Evolutionary conservation across 2,329 filamentous ascomycete species (phyloP), one percentile per base, ranked within the genome.

Genomic region (Talaromyces sp.): DNA sequence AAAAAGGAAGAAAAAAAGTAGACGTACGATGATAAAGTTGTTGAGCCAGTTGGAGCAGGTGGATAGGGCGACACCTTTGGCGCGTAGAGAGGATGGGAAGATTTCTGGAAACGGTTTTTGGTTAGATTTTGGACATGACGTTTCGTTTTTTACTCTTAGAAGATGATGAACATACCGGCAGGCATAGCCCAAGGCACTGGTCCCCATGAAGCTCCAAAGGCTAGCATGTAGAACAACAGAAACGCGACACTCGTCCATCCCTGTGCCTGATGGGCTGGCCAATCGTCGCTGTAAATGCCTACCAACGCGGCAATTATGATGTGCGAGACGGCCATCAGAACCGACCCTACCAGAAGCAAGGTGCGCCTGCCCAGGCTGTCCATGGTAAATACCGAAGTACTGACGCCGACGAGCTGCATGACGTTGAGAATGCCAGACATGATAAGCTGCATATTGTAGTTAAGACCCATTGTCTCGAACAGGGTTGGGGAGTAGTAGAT

Each of bases 1-100:
- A 32, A 3, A 36, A 36, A 11, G 51, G 2, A 13, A 9, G n/a
- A 27, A 53, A n/a, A 30, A 30, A 30, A 11, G 17, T 17, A 11
- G 10, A 32, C 71, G 68, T 63, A 77, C 76, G 30, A 87, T 84
- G 58, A 86, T 82, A 65, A 88, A 88, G 70, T 88, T 87, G 69
- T 82, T 85, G 2, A 87, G 72, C 80, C 88, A 90, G 73, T 86
- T 87, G 6, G 81, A 82, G 62, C 82, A 84, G 0, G 86, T 88
- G 0, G 84, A 85, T 1, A 88, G 75, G 1, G 86, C 86, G 0
- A 88, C 85, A 36, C 88, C 88, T 69, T 89, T 90, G 2, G 86
- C 85, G 7, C 86, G 78, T 0, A 84, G 74, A 0, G 79, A 80
- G 1, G 81, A 82, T 0, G 85, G 85, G 51, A 88, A 89, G n/a